Base-by-base conservation (phyloP, 306 rosid genomes). In the Cyamopsis tetragonoloba region DNA sequence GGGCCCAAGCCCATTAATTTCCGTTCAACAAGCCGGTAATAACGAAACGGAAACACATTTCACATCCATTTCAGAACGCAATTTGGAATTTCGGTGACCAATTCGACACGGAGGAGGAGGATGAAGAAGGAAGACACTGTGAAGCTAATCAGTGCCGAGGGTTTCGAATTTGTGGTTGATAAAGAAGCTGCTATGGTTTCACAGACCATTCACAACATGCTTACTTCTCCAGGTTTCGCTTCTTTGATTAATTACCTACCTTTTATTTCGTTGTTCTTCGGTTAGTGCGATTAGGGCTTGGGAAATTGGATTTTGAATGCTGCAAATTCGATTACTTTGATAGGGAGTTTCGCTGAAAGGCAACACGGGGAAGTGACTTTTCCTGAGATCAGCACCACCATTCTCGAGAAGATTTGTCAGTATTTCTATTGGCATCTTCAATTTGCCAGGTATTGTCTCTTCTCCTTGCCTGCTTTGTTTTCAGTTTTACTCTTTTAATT, bases 171-270 rank as follows among this genome's bases (percentile, higher is more conserved):
- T 71, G 81, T 95, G 10, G 73, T 95, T 58, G 96, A 86, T 74
- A 90, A 88, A 72, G 99, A 95, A 66, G 99, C 97, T 12, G 99
- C 99, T 17, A 95, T 90, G 97, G 99, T 95, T 80, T 95, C 99
- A 34, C 99, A 90, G 80, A 95, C 99, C 50, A 95, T 95, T 62
- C 95, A 87, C 50, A 88, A 88, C 82, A 95, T 95, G 99, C 97
- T 90, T 39, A 90, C 99, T 3, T 95, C 99, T 70, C 97, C 97
- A 50, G 99, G 97, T 90, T 62, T 90, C 95, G 42, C 91, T 88
- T 90, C 59, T 8, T 39, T 54, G 0, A 68, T 32, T 63, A 4
- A 3, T 49, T 26, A 24, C 23, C 70, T 28, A 10, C 6, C 26
- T 17, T 34, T 38, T 31, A 18, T 9, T 30, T 49, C 49, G 17